A percentile compares a stretch with the other conserved stretches of the same genome.
Evolutionary conservation across 1,284 basidiomycete species (phyloP).

Genomic region (Apiotrichum mycotoxinovorans): DNA sequence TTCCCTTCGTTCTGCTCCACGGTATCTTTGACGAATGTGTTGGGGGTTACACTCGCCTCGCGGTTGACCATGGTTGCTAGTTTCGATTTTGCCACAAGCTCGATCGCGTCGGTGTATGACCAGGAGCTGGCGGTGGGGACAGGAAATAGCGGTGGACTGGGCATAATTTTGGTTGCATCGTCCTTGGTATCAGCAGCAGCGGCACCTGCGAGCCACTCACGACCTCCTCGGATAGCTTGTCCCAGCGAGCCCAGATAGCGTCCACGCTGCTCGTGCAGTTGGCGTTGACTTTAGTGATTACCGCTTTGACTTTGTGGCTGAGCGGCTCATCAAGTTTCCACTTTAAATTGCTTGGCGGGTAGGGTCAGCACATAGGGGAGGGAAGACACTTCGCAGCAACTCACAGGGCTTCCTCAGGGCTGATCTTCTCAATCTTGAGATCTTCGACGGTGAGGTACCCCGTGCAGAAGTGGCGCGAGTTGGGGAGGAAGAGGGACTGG

Average conservation of each 20-base stretch:
- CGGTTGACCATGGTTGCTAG: too few species aligned
- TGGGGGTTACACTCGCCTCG: neutral
- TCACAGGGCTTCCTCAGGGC: neutral
- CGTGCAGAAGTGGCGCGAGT: slow-evolving; percentile 1
- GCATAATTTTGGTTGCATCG: neutral
- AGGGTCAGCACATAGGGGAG: too few species aligned
- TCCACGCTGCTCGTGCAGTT: neutral
- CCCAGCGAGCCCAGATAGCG: neutral
- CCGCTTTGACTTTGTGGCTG: neutral
- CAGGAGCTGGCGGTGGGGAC: neutral
- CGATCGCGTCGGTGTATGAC: neutral
- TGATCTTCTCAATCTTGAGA: neutral
- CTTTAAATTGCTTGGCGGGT: neutral
- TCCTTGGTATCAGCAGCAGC: neutral
- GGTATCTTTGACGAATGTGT: neutral
- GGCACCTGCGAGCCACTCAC: too few species aligned
- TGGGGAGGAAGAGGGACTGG: slow-evolving; percentile 5
- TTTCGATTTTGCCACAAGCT: neutral
- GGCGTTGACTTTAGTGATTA: neutral
- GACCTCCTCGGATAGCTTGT: neutral
- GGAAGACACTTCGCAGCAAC: neutral
- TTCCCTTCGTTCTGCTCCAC: neutral
- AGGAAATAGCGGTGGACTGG: neutral
- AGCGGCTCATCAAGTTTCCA: neutral
- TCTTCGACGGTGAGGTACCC: neutral